These are phyloP conservation scores for Backusella australiensis DNA, from an alignment of 192 early-diverging fungal genomes.

Conservation along the genomic window DNA sequence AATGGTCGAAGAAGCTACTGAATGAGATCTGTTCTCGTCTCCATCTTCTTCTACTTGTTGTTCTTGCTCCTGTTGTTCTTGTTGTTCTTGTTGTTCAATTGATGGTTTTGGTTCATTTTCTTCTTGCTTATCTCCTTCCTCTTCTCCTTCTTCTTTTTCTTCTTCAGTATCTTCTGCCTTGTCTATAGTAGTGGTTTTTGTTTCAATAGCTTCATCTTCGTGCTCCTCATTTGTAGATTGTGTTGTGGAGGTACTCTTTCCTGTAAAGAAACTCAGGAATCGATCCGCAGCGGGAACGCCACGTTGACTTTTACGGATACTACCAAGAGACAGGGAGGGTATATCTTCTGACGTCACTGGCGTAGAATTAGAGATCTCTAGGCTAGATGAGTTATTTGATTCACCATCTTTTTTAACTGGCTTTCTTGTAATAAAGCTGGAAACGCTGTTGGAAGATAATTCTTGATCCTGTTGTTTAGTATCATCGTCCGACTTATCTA, in stretches of 20 bases:
- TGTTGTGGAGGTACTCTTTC: neutral
- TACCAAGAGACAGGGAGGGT: neutral
- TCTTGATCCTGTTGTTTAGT: neutral
- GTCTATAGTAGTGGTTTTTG: neutral
- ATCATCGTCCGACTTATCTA: neutral
- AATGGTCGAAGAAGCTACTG: neutral
- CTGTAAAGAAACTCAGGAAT: neutral
- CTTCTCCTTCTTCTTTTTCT: neutral
- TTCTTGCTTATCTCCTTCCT: neutral
- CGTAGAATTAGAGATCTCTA: neutral
- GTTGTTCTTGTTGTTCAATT: neutral
- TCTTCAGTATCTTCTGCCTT: neutral
- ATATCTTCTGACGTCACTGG: neutral
- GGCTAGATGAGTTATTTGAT: neutral
- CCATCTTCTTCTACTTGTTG: neutral
- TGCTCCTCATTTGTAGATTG: neutral
- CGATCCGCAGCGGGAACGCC: neutral
- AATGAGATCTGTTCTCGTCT: neutral
- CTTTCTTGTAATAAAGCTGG: constrained; percentile 13
- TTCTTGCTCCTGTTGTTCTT: neutral
- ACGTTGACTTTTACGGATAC: constrained; percentile 6
- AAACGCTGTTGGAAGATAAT: neutral
- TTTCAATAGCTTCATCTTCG: neutral
- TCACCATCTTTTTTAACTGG: neutral
- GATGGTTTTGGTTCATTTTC: neutral